Evolutionary conservation across 352 stramenopile genomes (phyloP).

Genomic region (Phytophthora fragariae): DNA sequence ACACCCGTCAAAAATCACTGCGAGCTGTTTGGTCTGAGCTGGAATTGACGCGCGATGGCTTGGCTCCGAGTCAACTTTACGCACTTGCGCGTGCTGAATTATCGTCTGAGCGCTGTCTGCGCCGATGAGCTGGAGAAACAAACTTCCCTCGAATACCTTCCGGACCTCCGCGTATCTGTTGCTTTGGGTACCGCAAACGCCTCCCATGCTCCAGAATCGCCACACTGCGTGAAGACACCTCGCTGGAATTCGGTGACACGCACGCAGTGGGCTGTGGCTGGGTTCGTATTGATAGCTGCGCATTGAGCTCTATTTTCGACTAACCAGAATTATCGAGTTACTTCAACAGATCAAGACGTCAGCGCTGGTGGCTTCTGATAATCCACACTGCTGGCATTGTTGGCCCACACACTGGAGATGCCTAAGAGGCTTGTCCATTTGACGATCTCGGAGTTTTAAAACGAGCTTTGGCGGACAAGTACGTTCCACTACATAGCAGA

Average conservation of each 20-base stretch:
- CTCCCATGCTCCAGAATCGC: constrained; percentile 52
- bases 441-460: neutral
- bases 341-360: neutral
- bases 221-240: constrained; percentile 22
- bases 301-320: constrained; percentile 27
- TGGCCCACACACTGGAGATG: neutral
- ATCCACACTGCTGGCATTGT: neutral
- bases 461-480: neutral
- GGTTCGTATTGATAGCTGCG: constrained; percentile 11
- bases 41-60: constrained; percentile 34
- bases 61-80: constrained; percentile 47
- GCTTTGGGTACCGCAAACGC: constrained; percentile 52
- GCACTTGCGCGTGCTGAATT: constrained; percentile 55
- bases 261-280: neutral
- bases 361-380: neutral
- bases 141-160: constrained; percentile 62
- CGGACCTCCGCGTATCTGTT: constrained; percentile 48
- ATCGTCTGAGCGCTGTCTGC: constrained; percentile 58
- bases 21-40: constrained; percentile 41
- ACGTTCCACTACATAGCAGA: neutral
- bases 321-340: constrained; percentile 2
- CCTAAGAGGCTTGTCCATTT: neutral
- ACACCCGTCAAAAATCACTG: constrained; percentile 64
- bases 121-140: constrained; percentile 71
- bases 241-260: constrained; percentile 9